Evolutionary conservation across 208 protist genomes (phyloP).

Genomic region (Wallacemonas sp.): DNA sequence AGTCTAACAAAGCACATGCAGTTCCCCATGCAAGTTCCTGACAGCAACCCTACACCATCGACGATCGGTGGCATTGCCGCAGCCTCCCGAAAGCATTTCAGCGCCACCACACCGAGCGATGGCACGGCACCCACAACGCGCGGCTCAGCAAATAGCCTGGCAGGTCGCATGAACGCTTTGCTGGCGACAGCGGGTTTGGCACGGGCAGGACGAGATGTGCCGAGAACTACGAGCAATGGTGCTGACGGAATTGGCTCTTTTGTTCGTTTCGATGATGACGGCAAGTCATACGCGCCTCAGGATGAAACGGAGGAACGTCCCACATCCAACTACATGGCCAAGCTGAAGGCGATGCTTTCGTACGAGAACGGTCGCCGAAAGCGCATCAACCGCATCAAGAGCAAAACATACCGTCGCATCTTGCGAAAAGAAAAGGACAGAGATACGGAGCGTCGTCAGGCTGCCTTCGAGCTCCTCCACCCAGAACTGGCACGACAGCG

Average conservation of each 20-base stretch:
- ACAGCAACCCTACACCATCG: slow-evolving; percentile 67
- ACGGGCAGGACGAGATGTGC: slow-evolving; percentile 17
- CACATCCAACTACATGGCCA: slow-evolving; percentile 71
- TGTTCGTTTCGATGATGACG: slow-evolving; percentile 38
- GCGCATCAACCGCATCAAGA: slow-evolving; percentile 92
- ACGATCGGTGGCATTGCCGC: slow-evolving; percentile 78
- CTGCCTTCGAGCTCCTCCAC: slow-evolving; percentile 86
- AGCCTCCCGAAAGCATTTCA: slow-evolving; percentile 30
- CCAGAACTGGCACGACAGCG: slow-evolving; percentile 78
- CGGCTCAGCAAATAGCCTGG: slow-evolving; percentile 51
- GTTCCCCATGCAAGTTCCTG: slow-evolving; percentile 72
- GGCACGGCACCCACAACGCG: not conserved
- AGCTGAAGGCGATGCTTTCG: slow-evolving; percentile 89
- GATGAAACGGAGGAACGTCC: slow-evolving; percentile 23
- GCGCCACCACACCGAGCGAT: slow-evolving; percentile 10
- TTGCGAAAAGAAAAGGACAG: slow-evolving; percentile 91
- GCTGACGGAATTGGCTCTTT: slow-evolving; percentile 35
- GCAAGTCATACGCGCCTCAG: slow-evolving; percentile 1
- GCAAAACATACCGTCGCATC: slow-evolving; percentile 92
- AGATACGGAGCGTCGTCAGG: slow-evolving; percentile 76
- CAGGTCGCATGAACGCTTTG: slow-evolving; percentile 51
- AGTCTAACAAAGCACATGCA: slow-evolving; percentile 70
- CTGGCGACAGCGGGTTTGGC: slow-evolving; percentile 67
- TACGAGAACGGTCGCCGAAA: slow-evolving; percentile 84
- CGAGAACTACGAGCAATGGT: too few species aligned